Evolutionary conservation across 2,329 filamentous ascomycete species (phyloP), one percentile per base, ranked within the genome.

Genomic region (Elsinoe perseae): DNA sequence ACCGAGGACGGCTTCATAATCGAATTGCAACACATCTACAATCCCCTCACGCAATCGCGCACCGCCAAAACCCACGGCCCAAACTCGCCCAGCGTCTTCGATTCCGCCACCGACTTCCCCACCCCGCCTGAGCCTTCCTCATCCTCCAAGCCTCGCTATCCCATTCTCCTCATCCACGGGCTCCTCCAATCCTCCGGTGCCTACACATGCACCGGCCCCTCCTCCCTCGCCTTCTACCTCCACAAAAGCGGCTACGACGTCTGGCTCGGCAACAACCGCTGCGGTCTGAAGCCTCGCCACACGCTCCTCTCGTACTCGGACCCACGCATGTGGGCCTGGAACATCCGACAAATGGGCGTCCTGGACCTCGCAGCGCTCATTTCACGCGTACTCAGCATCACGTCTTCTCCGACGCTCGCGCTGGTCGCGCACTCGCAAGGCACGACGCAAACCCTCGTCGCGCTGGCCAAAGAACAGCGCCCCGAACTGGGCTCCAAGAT

Each of bases 251-350:
- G 91, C 1, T 96, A 89, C 70, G 92, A 97, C 68, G 89, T 97
- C 36, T 97, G 91, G 91, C 77, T 96, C 14, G 92, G 92, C 3
- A 95, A 95, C 72, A 96, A 95, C 67, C 81, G 92, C 18, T 95
- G 90, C 66, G 91, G 91, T 1, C 89, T 93, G 70, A 75, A 80
- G 0, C 91, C 92, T 0, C 80, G 83, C 61, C 92, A 97, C 66
- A 80, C 78, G 2, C 72, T 84, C 20, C 79, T 96, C 36, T 72
- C 81, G 1, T 83, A 86, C 61, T 74, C 75, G 2, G 92, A 97
- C 66, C 91, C 92, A 1, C 81, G 90, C 27, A 95, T 96, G 88
- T 96, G 92, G 92, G 83, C 85, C 38, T 97, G 92, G 92, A 95
- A 95, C 62, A 95, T 96, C 56, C 82, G 88, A 0, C 89, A 95